Conservation (phyloP, 2,329 filamentous ascomycete species). For the Talaromyces verruculosus region DNA sequence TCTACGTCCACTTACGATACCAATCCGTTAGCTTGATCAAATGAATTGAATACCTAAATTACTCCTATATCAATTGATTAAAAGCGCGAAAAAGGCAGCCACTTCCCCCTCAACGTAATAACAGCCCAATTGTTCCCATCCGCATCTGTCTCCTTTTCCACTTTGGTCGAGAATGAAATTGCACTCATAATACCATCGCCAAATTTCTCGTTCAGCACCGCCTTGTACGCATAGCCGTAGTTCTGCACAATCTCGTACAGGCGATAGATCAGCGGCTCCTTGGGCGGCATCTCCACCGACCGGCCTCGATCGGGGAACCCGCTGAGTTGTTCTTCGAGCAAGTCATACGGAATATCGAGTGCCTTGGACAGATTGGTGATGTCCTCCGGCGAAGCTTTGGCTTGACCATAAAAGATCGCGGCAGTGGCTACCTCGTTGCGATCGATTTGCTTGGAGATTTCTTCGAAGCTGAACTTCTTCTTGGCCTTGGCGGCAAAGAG, state of each 20-base stretch:
- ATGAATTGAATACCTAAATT: background rate
- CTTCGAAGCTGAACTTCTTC: constrained; percentile 74
- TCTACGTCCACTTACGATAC: background rate
- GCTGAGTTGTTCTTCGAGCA: constrained; percentile 62
- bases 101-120: constrained; percentile 80
- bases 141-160: constrained; percentile 90
- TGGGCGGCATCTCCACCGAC: constrained; percentile 77
- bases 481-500: constrained; percentile 79
- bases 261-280: constrained; percentile 83
- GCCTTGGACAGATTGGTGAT: constrained; percentile 64
- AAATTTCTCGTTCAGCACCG: constrained; percentile 92
- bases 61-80: constrained; percentile 24
- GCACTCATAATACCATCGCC: constrained; percentile 96
- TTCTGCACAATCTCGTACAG: constrained; percentile 95
- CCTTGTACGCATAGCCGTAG: constrained; percentile 95
- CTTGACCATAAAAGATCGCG: constrained; percentile 88
- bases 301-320: constrained; percentile 80
- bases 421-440: constrained; percentile 82
- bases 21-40: background rate
- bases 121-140: constrained; percentile 79
- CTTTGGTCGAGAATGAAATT: constrained; percentile 83
- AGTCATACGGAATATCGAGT: constrained; percentile 59
- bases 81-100: constrained; percentile 57
- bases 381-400: constrained; percentile 70
- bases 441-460: constrained; percentile 70